Conservation (phyloP, 345 rosid genomes). For the Brassica carinata region DNA sequence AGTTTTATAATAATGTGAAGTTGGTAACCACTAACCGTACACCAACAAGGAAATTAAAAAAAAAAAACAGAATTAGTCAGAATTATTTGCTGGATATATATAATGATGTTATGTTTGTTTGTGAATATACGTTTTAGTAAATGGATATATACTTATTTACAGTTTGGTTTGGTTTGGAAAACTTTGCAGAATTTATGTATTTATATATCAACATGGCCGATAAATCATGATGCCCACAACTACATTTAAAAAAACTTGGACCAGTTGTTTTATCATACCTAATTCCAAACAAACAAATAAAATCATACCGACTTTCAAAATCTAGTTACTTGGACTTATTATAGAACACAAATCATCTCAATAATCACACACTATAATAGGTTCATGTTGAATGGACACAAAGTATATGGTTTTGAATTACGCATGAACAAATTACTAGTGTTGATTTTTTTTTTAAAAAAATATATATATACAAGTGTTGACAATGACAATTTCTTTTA, state of each 20-base stretch:
- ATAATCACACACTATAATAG: background rate
- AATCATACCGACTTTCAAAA: background rate
- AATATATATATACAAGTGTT: too few relatives aligned
- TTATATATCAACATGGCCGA: background rate
- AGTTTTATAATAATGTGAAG: background rate
- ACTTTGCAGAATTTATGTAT: background rate
- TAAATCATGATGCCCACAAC: background rate
- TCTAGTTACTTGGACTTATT: background rate
- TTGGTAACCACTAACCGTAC: constrained; percentile 32
- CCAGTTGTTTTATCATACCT: background rate
- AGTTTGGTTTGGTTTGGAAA: background rate
- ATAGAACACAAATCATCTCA: background rate
- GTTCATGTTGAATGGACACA: background rate
- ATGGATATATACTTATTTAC: background rate
- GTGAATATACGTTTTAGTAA: background rate
- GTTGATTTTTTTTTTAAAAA: too few relatives aligned
- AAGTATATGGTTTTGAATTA: background rate
- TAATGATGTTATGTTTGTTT: background rate
- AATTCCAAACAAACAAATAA: background rate
- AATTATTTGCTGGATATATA: background rate
- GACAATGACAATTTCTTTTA: background rate
- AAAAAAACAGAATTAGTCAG: background rate
- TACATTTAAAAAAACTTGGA: background rate
- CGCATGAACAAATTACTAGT: background rate
- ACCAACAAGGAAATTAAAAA: background rate